Conservation (phyloP, 208 protist species). For the Acanthamoeba divionensis region DNA sequence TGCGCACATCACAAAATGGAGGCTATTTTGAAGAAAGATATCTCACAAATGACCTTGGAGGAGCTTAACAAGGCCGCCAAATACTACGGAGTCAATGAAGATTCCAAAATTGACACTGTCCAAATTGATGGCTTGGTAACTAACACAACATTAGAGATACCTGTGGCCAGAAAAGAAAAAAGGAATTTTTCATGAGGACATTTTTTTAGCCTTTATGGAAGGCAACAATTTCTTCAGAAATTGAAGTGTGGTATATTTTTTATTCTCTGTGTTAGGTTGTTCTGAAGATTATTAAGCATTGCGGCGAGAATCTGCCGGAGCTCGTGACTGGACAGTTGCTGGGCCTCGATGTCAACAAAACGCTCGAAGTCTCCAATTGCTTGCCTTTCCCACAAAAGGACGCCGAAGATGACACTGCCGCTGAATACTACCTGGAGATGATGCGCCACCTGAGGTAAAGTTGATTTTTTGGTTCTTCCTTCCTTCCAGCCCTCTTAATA, state of each 20-base stretch:
- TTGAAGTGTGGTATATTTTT: no score
- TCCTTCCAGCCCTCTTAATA: no score
- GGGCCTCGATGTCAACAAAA: slow-evolving; percentile 79
- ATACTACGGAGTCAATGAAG: not conserved
- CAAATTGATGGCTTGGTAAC: slow-evolving; percentile 46
- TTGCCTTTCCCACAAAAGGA: slow-evolving; percentile 77
- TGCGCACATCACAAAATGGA: not conserved
- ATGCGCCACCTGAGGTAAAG: slow-evolving; percentile 79
- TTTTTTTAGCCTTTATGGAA: not conserved
- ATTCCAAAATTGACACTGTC: slow-evolving; percentile 2
- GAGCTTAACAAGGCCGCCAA: slow-evolving; percentile 21
- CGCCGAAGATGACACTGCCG: slow-evolving; percentile 33
- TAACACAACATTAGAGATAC: no score
- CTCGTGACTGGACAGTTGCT: slow-evolving; percentile 80
- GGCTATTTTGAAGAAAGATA: not conserved
- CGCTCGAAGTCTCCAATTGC: slow-evolving; percentile 82
- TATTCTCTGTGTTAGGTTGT: slow-evolving; percentile 76
- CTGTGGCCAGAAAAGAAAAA: no score
- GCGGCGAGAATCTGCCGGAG: slow-evolving; percentile 76
- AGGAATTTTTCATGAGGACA: not conserved
- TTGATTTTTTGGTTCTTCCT: no score
- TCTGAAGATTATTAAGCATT: slow-evolving; percentile 87
- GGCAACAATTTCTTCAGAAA: not conserved
- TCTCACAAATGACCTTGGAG: slow-evolving; percentile 40
- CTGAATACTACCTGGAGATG: slow-evolving; percentile 75